A percentile compares a stretch with the other conserved stretches of the same genome.
Conservation (phyloP, 108 stramenopile species). For the Fistulifera pelliculosa region DNA sequence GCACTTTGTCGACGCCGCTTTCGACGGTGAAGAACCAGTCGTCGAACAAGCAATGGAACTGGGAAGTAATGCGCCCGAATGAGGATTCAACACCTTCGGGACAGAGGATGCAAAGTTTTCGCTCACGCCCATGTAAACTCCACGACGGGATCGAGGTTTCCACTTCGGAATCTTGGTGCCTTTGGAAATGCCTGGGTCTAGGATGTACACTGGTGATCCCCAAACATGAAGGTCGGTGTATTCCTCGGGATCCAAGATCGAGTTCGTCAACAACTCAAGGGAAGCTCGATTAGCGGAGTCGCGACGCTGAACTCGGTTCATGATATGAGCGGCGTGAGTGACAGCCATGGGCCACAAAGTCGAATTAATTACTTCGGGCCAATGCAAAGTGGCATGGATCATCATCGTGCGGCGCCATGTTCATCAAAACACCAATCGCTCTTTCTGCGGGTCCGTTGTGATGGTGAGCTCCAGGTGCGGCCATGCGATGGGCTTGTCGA, state of each 20-base stretch:
- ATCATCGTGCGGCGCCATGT: conserved; percentile 27
- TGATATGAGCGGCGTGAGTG: conserved; percentile 24
- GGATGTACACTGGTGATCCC: conserved; percentile 27
- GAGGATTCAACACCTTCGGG: conserved; percentile 22
- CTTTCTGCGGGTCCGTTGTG: conserved; percentile 34
- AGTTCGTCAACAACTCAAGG: conserved; percentile 3
- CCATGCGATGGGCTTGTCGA: conserved; percentile 18
- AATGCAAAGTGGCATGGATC: conserved; percentile 27
- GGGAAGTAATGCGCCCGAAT: conserved; percentile 13
- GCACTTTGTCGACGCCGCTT: neutral
- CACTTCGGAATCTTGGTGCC: conserved; percentile 29
- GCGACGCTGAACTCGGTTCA: conserved; percentile 19
- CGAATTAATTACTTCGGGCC: conserved; percentile 20
- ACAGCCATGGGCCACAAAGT: conserved; percentile 40
- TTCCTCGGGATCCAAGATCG: neutral
- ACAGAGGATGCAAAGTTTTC: conserved; percentile 15
- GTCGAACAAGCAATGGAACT: conserved; percentile 26
- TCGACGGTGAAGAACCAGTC: conserved; percentile 14
- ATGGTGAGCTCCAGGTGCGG: conserved; percentile 26
- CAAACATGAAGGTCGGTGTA: conserved; percentile 20
- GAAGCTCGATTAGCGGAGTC: conserved; percentile 6
- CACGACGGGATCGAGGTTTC: conserved; percentile 17
- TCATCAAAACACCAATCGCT: conserved; percentile 18
- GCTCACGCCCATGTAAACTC: conserved; percentile 21
- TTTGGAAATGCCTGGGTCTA: conserved; percentile 17